phyloP scores from a whole-genome alignment of 2,329 filamentous ascomycete species.

The Cladosporium sphaerospermum region DNA sequence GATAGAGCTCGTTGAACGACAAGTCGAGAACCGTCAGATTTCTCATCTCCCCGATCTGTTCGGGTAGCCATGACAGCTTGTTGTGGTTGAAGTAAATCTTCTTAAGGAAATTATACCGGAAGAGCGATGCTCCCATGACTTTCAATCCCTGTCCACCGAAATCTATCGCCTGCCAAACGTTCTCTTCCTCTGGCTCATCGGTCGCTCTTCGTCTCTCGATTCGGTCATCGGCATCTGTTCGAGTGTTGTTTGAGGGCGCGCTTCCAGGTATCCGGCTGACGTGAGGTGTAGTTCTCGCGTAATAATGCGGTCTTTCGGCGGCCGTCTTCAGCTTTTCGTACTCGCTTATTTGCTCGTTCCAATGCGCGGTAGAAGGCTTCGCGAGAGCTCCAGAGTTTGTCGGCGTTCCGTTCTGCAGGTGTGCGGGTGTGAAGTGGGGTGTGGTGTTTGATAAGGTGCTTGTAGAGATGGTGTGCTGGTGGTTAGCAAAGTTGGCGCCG shows the following conservation, averaged over 20 bases:
- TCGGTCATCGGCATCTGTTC: slow-evolving; percentile 47
- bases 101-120: slow-evolving; percentile 81
- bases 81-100: slow-evolving; percentile 94
- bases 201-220: slow-evolving; percentile 52
- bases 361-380: slow-evolving; percentile 63
- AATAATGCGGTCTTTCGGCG: slow-evolving; percentile 54
- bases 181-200: slow-evolving; percentile 53
- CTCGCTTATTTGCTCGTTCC: slow-evolving; percentile 74
- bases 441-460: slow-evolving; percentile 60
- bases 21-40: slow-evolving; percentile 78
- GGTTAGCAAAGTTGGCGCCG: slow-evolving; percentile 51
- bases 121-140: slow-evolving; percentile 71
- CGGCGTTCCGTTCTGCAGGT: slow-evolving; percentile 55
- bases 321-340: slow-evolving; percentile 25
- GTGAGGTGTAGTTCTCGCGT: slow-evolving; percentile 58
- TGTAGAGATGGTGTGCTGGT: slow-evolving; percentile 55
- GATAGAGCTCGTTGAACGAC: slow-evolving; percentile 77
- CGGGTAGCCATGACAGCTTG: slow-evolving; percentile 73
- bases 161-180: slow-evolving; percentile 85
- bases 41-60: slow-evolving; percentile 74
- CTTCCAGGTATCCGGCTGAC: slow-evolving; percentile 23
- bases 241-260: slow-evolving; percentile 33
- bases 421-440: slow-evolving; percentile 54
- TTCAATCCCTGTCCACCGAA: slow-evolving; percentile 93
- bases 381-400: slow-evolving; percentile 46